Evolutionary conservation across 257 asterid genomes (phyloP), one percentile per base, ranked within the genome.

Genomic region (Nicotiana tabacum): DNA sequence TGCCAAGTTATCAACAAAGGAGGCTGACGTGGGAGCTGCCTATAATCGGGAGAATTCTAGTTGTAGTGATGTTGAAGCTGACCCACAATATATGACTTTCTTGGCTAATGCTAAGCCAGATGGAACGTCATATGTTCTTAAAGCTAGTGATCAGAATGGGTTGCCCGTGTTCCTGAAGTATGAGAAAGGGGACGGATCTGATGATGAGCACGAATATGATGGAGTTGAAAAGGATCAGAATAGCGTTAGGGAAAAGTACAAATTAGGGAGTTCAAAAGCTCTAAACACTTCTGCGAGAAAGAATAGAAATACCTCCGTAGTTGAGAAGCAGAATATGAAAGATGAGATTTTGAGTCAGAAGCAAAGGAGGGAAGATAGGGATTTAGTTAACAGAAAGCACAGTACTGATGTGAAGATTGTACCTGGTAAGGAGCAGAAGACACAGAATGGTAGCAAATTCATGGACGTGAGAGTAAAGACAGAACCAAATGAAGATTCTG

Each of bases 1-100:
- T 72, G 51, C 13, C 0, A 5, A 0, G n/a, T 37, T 37, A 43
- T 70, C 24, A n/a, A 24, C 27, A 48, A 51, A 72, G 61, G 33
- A 46, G 15, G 24, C 13, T 72, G 24, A 53, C 6, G 18, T 0
- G 5, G 58, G 61, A 46, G 39, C 29, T 17, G 82, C 39, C 37
- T 58, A 21, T 46, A 58, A 27, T 67, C 60, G 77, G 18, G 83
- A 77, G 15, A 81, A 55, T 66, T 18, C 7, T 68, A 65, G 70
- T 78, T 12, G 0, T 72, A 5, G 7, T 27, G 77, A 55, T 18
- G 51, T 18, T 64, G 84, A 72, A 32, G 4, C 2, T 9, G 90
- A 89, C 74, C 86, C 90, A 30, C 76, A 83, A 0, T 82, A 83
- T 62, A 46, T 24, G 66, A 53, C 77, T n/a, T 81, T 86, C 61